Evolutionary conservation across 2,329 filamentous ascomycete species (phyloP).

Genomic region (Microdochium trichocladiopsis): DNA sequence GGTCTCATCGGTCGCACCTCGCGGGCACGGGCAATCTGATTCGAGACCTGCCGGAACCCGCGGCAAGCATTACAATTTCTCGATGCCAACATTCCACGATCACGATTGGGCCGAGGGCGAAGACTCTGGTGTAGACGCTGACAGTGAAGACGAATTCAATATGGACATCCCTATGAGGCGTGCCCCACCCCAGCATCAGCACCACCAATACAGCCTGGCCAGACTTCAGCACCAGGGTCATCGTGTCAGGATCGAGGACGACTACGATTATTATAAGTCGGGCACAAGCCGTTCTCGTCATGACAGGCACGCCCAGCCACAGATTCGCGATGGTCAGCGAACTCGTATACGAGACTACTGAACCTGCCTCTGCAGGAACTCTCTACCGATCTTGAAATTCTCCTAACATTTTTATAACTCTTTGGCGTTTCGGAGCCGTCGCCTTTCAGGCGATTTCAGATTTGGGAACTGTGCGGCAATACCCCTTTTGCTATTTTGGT

Average conservation of each 20-base stretch:
- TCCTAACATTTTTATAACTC: too few relatives aligned
- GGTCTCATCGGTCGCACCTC: not conserved
- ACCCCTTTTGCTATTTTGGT: too few relatives aligned
- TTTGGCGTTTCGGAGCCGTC: too few relatives aligned
- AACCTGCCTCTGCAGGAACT: not conserved
- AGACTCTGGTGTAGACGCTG: not conserved
- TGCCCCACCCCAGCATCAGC: not conserved
- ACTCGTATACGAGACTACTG: not conserved
- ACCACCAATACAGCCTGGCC: not conserved
- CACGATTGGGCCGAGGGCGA: not conserved
- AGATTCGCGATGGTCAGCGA: not conserved
- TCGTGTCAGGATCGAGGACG: not conserved
- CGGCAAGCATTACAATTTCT: not conserved
- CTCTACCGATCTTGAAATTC: too few relatives aligned
- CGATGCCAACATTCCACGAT: not conserved
- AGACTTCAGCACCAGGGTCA: not conserved
- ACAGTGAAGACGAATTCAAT: not conserved
- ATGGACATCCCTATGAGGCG: not conserved
- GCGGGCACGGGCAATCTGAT: not conserved
- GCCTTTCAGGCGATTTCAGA: too few relatives aligned
- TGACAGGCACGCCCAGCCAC: not conserved
- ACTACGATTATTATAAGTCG: not conserved
- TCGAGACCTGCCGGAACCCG: not conserved
- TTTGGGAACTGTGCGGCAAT: too few relatives aligned
- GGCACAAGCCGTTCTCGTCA: not conserved